Evolutionary conservation across 225 moss, liverwort and hornwort species (phyloP), one percentile per base, ranked within the genome.

Genomic region (Sphagnum tenellum): DNA sequence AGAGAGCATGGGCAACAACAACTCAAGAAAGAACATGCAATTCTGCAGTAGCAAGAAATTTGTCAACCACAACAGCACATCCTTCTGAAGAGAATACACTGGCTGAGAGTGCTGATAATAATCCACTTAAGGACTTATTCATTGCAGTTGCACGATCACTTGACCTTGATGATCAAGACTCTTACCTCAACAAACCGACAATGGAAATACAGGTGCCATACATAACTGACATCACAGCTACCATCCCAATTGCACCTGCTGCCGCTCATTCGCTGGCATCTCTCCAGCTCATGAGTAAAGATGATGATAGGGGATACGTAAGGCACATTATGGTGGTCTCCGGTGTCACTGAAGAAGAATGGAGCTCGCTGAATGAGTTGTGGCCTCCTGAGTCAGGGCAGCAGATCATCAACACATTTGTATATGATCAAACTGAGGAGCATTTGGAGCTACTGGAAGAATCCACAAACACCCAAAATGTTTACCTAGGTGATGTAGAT

Each of bases 371-470:
- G 29, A 68, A n/a, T 56, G 64, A 70, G 44, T 77, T 76, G 80
- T 29, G 29, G 29, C 29, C 29, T 29, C 71, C 73, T 48, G 9
- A 52, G 56, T 74, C 71, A 48, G 73, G 72, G 49, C 74, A 29
- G 29, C 29, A 73, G 10, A 47, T 76, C 7, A 77, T 81, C 47
- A 59, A 60, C 8, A 47, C 73, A 47, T 76, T 73, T 47, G 62
- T 66, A 9, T 81, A 73, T 47, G 76, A 81, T 60, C 73, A 76
- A 65, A 61, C 73, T 10, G 80, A 81, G 66, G 80, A 81, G 68
- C 71, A 70, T 56, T 70, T 76, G 68, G 72, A 71, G 70, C 73
- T 76, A 4, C 57, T 70, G 66, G 29, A 29, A 29, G 76, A 73
- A 53, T 71, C 76, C 3, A 76, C 73, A 56, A 70, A 70, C n/a